Base-by-base conservation (phyloP, 2,329 filamentous ascomycete species). In the Penicillium concentricum region DNA sequence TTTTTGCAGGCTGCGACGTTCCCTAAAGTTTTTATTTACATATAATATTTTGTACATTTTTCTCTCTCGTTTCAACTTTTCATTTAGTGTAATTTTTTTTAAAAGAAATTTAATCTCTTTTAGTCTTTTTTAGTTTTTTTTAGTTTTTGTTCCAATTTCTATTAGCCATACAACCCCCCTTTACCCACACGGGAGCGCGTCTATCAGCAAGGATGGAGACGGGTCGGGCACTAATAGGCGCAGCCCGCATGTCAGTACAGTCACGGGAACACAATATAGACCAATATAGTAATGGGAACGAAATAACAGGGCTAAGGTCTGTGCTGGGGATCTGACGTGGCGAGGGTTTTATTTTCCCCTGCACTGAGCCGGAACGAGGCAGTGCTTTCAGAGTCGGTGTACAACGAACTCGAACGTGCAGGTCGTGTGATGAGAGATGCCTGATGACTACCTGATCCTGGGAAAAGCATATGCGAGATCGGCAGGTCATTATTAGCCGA, bases 211-310 rank as follows among this genome's bases (percentile, higher is more conserved):
- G 61, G 61, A 64, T 67, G 64, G 58, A 60, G 59, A 60, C 59
- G 48, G 39, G 59, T 64, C 62, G 61, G 61, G 63, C 64, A 67
- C 66, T 67, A 66, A 67, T 66, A 67, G 63, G 44, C 64, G 64
- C 64, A 57, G 60, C 63, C 64, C 64, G 67, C 66, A 68, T 65
- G 65, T 51, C 47, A 20, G 37, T 45, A 55, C 49, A 48, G 61
- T 68, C 67, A 69, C 66, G 66, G 66, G 67, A 68, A 63, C 62
- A 60, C 48, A 52, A 58, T 59, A 59, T 61, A 47, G 8, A 41
- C 41, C 39, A 56, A 52, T 56, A 22, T 46, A 43, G 48, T 39
- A 35, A 37, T 46, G 22, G 18, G 8, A 28, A 45, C 18, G 13
- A 43, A 43, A 35, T 35, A n/a, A 54, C 10, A 43, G 20, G 28